These are phyloP conservation scores for Echeveria elegans DNA, from an alignment of 164 flowering plant genomes.

Conservation along the genomic window DNA sequence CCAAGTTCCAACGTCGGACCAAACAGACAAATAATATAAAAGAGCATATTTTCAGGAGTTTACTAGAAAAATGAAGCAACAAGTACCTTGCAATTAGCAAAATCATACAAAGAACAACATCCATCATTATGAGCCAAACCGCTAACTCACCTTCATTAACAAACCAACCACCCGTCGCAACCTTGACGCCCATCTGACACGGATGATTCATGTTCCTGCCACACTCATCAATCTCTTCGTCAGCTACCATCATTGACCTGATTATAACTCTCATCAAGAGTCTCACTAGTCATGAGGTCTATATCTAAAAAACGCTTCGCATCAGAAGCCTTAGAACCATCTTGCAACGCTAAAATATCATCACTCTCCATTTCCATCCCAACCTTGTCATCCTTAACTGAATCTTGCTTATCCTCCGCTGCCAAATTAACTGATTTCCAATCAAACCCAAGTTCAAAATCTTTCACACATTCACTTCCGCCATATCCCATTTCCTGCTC, in stretches of 20 bases:
- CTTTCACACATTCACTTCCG: neutral
- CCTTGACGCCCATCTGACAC: slow-evolving; percentile 62
- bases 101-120: slow-evolving; percentile 78
- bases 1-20: neutral
- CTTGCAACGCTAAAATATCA: neutral
- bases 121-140: slow-evolving; percentile 86
- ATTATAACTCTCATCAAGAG: slow-evolving; percentile 59
- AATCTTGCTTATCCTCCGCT: neutral
- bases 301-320: slow-evolving; percentile 25
- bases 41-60: neutral
- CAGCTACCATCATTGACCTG: slow-evolving; percentile 41
- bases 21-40: neutral
- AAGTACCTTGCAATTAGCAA: slow-evolving; percentile 75
- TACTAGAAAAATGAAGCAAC: neutral
- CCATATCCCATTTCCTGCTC: neutral
- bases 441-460: neutral
- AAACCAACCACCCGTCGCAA: slow-evolving; percentile 93
- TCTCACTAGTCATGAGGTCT: slow-evolving; percentile 50
- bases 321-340: neutral
- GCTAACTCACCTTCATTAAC: slow-evolving; percentile 88
- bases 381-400: neutral
- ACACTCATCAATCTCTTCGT: slow-evolving; percentile 49
- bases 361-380: neutral
- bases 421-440: neutral
- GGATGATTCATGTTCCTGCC: slow-evolving; percentile 28